A percentile compares a stretch with the other conserved stretches of the same genome.
Evolutionary conservation across 306 rosid species (phyloP).

Genomic region (Mimosa bimucronata): DNA sequence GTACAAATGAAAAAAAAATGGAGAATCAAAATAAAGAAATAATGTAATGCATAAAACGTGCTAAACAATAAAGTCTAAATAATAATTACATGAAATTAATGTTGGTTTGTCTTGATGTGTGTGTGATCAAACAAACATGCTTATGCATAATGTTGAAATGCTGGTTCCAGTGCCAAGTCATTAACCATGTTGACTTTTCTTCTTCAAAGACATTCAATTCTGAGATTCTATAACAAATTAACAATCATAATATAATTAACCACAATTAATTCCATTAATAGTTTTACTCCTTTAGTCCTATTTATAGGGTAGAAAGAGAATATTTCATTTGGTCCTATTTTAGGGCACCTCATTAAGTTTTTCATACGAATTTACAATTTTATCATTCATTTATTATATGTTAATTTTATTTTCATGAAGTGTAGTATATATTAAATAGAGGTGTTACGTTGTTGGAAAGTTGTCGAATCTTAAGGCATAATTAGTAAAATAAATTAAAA

Average conservation of each 20-base stretch:
- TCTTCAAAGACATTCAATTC: slow-evolving; percentile 1
- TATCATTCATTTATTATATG: too few species aligned
- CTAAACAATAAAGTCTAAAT: neutral
- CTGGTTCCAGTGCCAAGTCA: neutral
- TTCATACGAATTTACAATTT: too few species aligned
- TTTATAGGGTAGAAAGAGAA: too few species aligned
- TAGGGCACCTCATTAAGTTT: too few species aligned
- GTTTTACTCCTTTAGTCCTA: too few species aligned
- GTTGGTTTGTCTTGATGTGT: neutral
- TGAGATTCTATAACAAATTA: neutral
- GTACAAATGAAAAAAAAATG: neutral
- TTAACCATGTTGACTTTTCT: neutral
- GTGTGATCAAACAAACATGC: neutral
- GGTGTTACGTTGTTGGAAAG: too few species aligned
- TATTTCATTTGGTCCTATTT: neutral
- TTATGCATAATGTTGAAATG: neutral
- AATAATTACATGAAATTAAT: neutral
- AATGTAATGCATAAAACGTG: neutral
- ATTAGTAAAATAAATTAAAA: too few species aligned
- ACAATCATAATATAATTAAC: neutral
- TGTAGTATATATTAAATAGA: too few species aligned
- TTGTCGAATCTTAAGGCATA: too few species aligned
- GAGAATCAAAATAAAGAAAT: neutral
- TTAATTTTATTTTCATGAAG: too few species aligned
- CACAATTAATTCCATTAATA: slow-evolving; percentile 1